Percentiles rank a stretch among this genome's conserved stretches.
phyloP scores from a whole-genome alignment of 805 yeast species.

The Wickerhamomyces chambardii region DNA sequence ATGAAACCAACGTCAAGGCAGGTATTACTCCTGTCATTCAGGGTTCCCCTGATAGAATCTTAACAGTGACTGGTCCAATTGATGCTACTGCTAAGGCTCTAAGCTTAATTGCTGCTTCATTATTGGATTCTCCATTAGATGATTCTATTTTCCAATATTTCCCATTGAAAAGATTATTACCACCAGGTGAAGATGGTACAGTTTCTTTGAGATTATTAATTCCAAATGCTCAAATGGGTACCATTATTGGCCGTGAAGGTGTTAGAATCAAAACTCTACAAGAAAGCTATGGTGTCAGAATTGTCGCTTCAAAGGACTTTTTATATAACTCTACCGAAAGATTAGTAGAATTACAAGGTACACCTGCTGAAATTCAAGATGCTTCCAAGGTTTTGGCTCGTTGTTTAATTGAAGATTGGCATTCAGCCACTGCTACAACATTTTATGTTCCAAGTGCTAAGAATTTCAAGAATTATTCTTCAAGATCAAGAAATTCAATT shows the following conservation, averaged over 20 bases:
- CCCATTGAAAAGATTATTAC: slow-evolving; percentile 52
- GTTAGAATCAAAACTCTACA: slow-evolving; percentile 72
- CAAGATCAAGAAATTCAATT: slow-evolving; percentile 1
- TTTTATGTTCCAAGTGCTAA: slow-evolving; percentile 45
- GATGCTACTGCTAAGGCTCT: slow-evolving; percentile 64
- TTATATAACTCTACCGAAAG: slow-evolving; percentile 79
- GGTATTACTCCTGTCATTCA: slow-evolving; percentile 77
- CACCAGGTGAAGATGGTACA: slow-evolving; percentile 41
- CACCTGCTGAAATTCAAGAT: slow-evolving; percentile 49
- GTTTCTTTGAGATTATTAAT: slow-evolving; percentile 60
- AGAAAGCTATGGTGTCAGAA: slow-evolving; percentile 57
- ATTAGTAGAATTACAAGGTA: slow-evolving; percentile 80
- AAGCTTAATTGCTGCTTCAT: slow-evolving; percentile 58
- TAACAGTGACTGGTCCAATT: slow-evolving; percentile 69
- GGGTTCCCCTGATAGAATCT: slow-evolving; percentile 76
- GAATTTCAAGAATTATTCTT: slow-evolving; percentile 4
- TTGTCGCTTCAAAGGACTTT: slow-evolving; percentile 82
- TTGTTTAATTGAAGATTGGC: slow-evolving; percentile 68
- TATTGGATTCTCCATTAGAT: slow-evolving; percentile 34
- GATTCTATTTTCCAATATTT: slow-evolving; percentile 35
- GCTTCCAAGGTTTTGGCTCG: slow-evolving; percentile 53
- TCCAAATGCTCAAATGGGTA: slow-evolving; percentile 83
- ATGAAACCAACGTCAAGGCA: slow-evolving; percentile 70
- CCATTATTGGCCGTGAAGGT: slow-evolving; percentile 82
- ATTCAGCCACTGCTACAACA: slow-evolving; percentile 53